Base-by-base conservation (phyloP, 768 basidiomycete genomes). In the Cantharellus cinnabarinus region DNA sequence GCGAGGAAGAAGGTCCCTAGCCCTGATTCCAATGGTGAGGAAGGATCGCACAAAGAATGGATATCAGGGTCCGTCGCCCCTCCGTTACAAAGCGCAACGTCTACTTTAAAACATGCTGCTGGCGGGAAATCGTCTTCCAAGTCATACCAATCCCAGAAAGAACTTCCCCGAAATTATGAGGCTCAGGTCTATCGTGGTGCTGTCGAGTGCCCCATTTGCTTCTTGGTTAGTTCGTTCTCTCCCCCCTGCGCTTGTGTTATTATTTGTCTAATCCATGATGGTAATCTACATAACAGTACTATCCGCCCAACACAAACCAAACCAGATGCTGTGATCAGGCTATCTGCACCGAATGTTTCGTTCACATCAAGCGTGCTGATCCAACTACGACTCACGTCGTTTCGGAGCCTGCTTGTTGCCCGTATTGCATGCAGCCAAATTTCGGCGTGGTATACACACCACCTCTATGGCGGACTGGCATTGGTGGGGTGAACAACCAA, bases 291-390 rank as follows among this genome's bases (percentile, higher is more conserved):
- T 29, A 48, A 48, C 44, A 99, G 94, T 97, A 94, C 70, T 99
- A 97, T 67, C 95, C 95, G 34, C 77, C 85, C 52, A 94, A 97
- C 71, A 95, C 97, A 71, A 97, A 98, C 68, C 84, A 83, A 65
- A 97, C 95, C 42, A 79, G 95, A 67, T 99, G 95, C 69, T 99
- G 95, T 69, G 93, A 94, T 75, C 95, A 99, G 65, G 84, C 88
- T 29, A 94, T 99, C 62, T 99, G 95, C 69, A 97, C 95, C 42
- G 95, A 99, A 71, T 99, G 95, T 68, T 98, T 99, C 67, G 90
- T 97, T 29, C 94, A 97, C 72, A 98, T 99, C 72, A 98, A 97
- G 74, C 85, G 95, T 58, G 80, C 79, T 41, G 95, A 99, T 63
- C 90, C 95, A 3, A 94, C 90, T 0, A 76, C 89, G 4, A 97